A percentile compares a stretch with the other conserved stretches of the same genome.
These are phyloP conservation scores for Colletotrichum endophyticum DNA, from an alignment of 2,329 filamentous ascomycete genomes.

Conservation along the genomic window DNA sequence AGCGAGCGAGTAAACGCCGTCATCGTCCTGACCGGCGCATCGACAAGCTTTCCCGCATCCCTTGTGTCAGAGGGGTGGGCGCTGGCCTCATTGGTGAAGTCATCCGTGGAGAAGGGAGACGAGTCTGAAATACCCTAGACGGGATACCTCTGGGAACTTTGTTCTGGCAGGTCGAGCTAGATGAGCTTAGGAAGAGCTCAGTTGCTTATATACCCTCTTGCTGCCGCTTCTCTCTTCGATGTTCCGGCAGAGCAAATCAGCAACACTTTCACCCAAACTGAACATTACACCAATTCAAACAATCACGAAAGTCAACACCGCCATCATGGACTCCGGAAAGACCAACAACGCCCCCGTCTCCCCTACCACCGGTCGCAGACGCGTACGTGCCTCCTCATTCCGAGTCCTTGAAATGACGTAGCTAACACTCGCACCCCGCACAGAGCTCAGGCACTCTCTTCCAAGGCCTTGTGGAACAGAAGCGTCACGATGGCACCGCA, in stretches of 20 bases:
- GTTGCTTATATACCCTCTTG: slow-evolving; percentile 9
- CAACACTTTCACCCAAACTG: background rate
- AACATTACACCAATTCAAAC: background rate
- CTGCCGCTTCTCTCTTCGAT: rapidly evolving
- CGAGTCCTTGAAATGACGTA: background rate
- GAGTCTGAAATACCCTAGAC: background rate
- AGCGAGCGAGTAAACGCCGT: slow-evolving; percentile 5
- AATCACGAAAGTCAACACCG: background rate
- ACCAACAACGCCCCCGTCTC: background rate
- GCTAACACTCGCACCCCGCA: background rate
- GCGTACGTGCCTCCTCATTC: background rate
- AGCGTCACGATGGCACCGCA: slow-evolving; percentile 48
- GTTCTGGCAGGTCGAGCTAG: background rate
- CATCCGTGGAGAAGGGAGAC: background rate
- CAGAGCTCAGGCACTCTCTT: slow-evolving; percentile 57
- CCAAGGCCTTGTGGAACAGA: slow-evolving; percentile 55
- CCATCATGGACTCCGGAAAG: slow-evolving; percentile 18
- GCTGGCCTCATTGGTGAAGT: slow-evolving; percentile 22
- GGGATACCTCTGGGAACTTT: background rate
- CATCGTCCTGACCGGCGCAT: slow-evolving; percentile 12
- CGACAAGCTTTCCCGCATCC: slow-evolving; percentile 23
- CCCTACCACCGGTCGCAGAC: slow-evolving; percentile 12
- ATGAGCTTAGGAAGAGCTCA: background rate
- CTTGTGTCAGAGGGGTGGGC: slow-evolving; percentile 21
- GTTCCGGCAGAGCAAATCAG: rapidly evolving